Conservation (phyloP, 805 yeast genomes). For the Cyberlindnera nakhonratchasimensis region DNA sequence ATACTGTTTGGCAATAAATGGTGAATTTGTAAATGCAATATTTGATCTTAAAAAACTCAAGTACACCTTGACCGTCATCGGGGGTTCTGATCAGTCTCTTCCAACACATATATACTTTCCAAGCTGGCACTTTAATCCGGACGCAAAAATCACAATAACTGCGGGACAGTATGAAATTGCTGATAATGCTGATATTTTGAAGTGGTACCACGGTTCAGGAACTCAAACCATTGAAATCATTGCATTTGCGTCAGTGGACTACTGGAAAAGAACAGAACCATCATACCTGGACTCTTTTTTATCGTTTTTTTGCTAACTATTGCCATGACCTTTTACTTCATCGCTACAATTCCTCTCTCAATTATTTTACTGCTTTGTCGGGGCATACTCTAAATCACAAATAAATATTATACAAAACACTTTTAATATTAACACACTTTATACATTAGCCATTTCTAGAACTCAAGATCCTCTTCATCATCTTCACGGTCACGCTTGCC, state of each 20-base stretch:
- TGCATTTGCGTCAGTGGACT: conserved; percentile 5
- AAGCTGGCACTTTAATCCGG: conserved; percentile 59
- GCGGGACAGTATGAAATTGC: conserved; percentile 57
- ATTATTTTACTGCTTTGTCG: conserved; percentile 1
- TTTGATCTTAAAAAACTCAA: conserved; percentile 51
- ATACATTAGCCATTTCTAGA: conserved; percentile 1
- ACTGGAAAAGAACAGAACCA: conserved; percentile 1
- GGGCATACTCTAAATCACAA: background rate
- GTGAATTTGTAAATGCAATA: conserved; percentile 49
- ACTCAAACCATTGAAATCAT: conserved; percentile 32
- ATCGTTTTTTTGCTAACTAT: conserved; percentile 12
- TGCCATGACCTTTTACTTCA: background rate
- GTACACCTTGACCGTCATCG: conserved; percentile 47
- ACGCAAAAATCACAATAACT: conserved; percentile 46
- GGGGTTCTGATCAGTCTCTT: conserved; percentile 21
- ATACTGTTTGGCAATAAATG: conserved; percentile 60
- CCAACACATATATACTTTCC: conserved; percentile 73
- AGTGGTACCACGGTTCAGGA: conserved; percentile 65
- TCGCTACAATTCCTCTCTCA: conserved; percentile 1
- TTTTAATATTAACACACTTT: background rate
- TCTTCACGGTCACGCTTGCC: conserved; percentile 41
- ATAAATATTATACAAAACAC: conserved; percentile 1
- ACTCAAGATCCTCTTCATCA: conserved; percentile 17
- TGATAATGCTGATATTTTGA: conserved; percentile 48
- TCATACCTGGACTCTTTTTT: conserved; percentile 12